phyloP scores from a whole-genome alignment of 495 filamentous ascomycete species.

The Hyaloscypha bicolor region DNA sequence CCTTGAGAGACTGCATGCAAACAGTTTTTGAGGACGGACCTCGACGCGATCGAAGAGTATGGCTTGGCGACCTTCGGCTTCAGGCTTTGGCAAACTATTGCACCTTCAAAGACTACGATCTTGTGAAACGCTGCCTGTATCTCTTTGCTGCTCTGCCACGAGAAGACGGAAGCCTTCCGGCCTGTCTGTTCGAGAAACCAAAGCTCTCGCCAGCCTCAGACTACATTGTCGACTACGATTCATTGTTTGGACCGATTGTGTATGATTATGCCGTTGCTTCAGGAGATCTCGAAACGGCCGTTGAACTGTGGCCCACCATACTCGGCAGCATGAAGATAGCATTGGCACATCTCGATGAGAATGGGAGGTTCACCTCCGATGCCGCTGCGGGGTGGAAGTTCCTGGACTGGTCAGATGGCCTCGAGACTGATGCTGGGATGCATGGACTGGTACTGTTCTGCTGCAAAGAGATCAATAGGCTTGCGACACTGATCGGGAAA shows the following conservation, averaged over 20 bases:
- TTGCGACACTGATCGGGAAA: conserved; percentile 28
- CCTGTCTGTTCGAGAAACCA: conserved; percentile 34
- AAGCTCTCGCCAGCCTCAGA: conserved; percentile 28
- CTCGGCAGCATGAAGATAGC: conserved; percentile 26
- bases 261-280: conserved; percentile 35
- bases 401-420: conserved; percentile 32
- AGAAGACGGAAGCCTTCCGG: conserved; percentile 32
- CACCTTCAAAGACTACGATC: conserved; percentile 35
- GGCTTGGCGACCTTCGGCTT: conserved; percentile 35
- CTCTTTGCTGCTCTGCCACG: conserved; percentile 36
- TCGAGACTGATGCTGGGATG: conserved; percentile 32
- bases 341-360: conserved; percentile 21
- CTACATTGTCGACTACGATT: conserved; percentile 39
- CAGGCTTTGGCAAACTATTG: conserved; percentile 38
- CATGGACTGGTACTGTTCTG: conserved; percentile 33
- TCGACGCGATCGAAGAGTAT: conserved; percentile 33
- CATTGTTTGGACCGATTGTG: conserved; percentile 33
- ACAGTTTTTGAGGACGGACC: conserved; percentile 38
- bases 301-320: conserved; percentile 33
- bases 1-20: conserved; percentile 36
- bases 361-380: conserved; percentile 23
- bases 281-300: conserved; percentile 29
- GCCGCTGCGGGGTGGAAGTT: conserved; percentile 31
- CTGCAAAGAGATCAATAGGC: conserved; percentile 29
- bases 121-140: conserved; percentile 35